A percentile compares a stretch with the other conserved stretches of the same genome.
phyloP scores from a whole-genome alignment of 768 basidiomycete species.

The Phlebiopsis flavidoalba region DNA sequence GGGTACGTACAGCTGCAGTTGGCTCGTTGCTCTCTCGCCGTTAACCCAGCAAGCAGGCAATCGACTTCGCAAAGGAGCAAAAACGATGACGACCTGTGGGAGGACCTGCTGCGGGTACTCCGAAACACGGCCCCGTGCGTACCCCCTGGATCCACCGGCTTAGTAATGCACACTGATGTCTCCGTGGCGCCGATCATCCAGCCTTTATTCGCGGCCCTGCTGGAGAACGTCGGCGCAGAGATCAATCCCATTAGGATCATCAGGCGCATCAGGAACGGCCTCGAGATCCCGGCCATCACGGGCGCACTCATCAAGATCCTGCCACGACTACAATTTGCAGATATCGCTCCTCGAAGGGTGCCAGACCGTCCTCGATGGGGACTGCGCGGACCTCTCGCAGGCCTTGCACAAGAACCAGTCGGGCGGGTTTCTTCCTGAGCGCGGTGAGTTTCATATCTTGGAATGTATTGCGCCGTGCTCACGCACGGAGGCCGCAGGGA shows the following conservation, averaged over 20 bases:
- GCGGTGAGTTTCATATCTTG: conserved; percentile 44
- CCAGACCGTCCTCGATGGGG: conserved; percentile 79
- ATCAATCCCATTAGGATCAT: conserved; percentile 95
- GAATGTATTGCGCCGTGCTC: neutral
- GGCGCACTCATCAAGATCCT: conserved; percentile 94
- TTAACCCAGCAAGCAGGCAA: conserved; percentile 51
- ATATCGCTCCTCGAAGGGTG: conserved; percentile 92
- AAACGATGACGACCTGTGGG: conserved; percentile 97
- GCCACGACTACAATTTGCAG: conserved; percentile 93
- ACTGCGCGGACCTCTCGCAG: conserved; percentile 67
- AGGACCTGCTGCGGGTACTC: conserved; percentile 92
- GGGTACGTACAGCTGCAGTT: conserved; percentile 40
- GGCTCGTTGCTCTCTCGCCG: neutral
- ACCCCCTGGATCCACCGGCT: neutral
- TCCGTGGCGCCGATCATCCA: conserved; percentile 25
- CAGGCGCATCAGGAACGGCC: conserved; percentile 89
- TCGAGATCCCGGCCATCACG: conserved; percentile 95
- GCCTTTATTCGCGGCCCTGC: conserved; percentile 91
- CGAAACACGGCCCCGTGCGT: conserved; percentile 79
- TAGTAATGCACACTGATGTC: neutral
- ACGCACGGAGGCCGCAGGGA: conserved; percentile 35
- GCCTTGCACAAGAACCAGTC: conserved; percentile 73
- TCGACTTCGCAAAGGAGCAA: conserved; percentile 97
- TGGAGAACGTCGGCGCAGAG: conserved; percentile 95
- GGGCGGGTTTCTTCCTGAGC: conserved; percentile 70